Evolutionary conservation across 805 yeast genomes (phyloP).

Genomic region (Wickerhamiella kurtzmanii): DNA sequence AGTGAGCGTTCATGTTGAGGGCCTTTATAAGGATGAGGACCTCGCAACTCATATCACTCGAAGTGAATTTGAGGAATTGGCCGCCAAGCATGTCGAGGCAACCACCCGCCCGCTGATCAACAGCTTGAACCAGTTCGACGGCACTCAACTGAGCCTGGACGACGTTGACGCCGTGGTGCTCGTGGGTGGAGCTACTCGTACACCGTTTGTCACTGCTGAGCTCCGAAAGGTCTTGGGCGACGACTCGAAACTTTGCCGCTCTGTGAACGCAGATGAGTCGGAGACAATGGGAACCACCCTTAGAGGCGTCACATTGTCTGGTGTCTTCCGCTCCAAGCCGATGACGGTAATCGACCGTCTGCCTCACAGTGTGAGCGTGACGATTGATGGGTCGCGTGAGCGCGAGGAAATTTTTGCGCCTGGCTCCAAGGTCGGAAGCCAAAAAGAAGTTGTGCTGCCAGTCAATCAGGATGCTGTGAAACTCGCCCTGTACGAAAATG

Average conservation of each 20-base stretch:
- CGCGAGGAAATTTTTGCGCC: conserved; percentile 8
- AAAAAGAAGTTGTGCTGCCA: conserved; percentile 23
- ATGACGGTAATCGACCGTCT: conserved; percentile 32
- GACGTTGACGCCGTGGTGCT: conserved; percentile 39
- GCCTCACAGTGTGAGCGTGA: conserved; percentile 24
- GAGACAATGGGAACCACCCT: conserved; percentile 83
- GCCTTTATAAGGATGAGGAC: conserved; percentile 59
- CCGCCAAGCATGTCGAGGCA: conserved; percentile 24
- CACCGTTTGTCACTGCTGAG: conserved; percentile 57
- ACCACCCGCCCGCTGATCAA: conserved; percentile 42
- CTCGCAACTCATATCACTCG: conserved; percentile 55
- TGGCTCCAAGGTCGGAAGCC: conserved; percentile 24
- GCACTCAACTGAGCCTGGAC: conserved; percentile 14
- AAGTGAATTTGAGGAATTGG: conserved; percentile 60
- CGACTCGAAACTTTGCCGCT: conserved; percentile 42
- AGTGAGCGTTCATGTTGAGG: conserved; percentile 62
- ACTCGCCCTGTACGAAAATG: conserved; percentile 30
- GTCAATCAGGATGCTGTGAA: conserved; percentile 21
- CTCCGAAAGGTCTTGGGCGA: conserved; percentile 40
- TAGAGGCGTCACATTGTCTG: conserved; percentile 63
- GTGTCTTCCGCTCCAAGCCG: conserved; percentile 51
- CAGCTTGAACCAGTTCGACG: conserved; percentile 32
- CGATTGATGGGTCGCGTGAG: conserved; percentile 16
- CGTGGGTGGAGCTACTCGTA: conserved; percentile 84
- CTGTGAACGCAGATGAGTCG: conserved; percentile 92